Base-by-base conservation (phyloP, 139 green algal genomes). In the Tetratostichococcus sp. region DNA sequence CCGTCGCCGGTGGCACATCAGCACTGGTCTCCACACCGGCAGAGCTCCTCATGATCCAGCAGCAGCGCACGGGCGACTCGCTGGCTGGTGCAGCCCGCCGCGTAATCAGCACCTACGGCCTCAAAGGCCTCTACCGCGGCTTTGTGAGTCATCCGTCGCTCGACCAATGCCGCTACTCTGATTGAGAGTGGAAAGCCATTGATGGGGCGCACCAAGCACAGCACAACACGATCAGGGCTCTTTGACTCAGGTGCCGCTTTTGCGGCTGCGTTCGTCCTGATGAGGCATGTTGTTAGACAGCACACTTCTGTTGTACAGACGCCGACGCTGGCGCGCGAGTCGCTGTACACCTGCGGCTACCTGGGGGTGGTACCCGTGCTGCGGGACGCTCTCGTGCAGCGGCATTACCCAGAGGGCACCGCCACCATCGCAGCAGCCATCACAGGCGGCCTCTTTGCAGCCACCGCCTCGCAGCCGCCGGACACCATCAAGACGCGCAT, bases 21-120 rank as follows among this genome's bases (percentile, higher is more conserved):
- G 83, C 88, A 0, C 42, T 96, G 2, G 75, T 97, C 23, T 84
- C 82, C 57, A 88, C 85, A 21, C 91, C 93, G 3, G 89, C 88
- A 32, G 93, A 97, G 78, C 86, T 95, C 26, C 77, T 97, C 35
- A 94, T 97, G 81, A 97, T 97, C 67, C 92, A 96, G 70, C 93
- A 97, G 81, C 91, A 96, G 83, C 89, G 91, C 75, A 86, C 71
- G 23, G 84, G 88, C 31, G 75, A 75, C 30, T 80, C 81, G 0
- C 72, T 97, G 42, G 26, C 69, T 0, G 71, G 66, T 1, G 86
- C 92, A 69, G 70, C 79, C 0, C 79, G 70, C n/a, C 67, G 74
- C 59, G 82, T 92, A 28, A 30, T 89, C 2, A 39, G 35, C 1
- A 77, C 68, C 0, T 85, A 93, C 74, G 86, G 87, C 11, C 26